Evolutionary conservation across 352 stramenopile species (phyloP), one percentile per base, ranked within the genome.

Genomic region (Phytophthora ramorum): DNA sequence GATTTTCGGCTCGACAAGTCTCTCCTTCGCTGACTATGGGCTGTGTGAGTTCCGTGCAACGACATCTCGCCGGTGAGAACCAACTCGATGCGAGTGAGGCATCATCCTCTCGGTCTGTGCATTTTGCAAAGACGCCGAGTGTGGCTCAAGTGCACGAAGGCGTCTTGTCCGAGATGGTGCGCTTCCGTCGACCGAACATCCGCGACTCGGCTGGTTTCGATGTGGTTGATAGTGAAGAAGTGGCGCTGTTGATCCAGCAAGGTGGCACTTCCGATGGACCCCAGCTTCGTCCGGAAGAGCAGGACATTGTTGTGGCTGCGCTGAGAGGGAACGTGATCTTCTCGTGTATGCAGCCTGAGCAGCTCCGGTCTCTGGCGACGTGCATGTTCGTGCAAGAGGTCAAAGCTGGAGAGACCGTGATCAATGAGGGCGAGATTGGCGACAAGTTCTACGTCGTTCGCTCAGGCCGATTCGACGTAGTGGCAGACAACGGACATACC

Each of bases 341-440:
- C 64, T 90, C 83, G 43, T 88, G 75, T 51, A 88, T 97, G 54
- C 69, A 87, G 19, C 58, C 68, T 1, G 71, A 93, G n/a, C 79
- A 95, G 48, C 80, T 98, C 46, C 71, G 82, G 28, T 76, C 83
- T 20, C 61, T 97, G 28, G 81, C 86, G 0, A 80, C 78, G 22
- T 84, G 80, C 55, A 92, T 97, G 74, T 76, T 84, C 38, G 83
- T 96, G 61, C 81, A 93, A 47, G 74, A 78, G 17, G 91, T 95
- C 56, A 81, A 81, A 20, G 75, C 75, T 9, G 83, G 87, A 4
- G 85, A 94, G 69, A 83, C 63, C 8, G 87, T 98, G 14, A 81
- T 95, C 17, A 79, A 81, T 17, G 78, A 95, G 47, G 89, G 88
- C 8, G 81, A 95, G 14, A 68, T 86, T 51, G 91, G 89, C 38